phyloP scores from a whole-genome alignment of 441 rosid genomes.

The Syzygium malaccense region DNA sequence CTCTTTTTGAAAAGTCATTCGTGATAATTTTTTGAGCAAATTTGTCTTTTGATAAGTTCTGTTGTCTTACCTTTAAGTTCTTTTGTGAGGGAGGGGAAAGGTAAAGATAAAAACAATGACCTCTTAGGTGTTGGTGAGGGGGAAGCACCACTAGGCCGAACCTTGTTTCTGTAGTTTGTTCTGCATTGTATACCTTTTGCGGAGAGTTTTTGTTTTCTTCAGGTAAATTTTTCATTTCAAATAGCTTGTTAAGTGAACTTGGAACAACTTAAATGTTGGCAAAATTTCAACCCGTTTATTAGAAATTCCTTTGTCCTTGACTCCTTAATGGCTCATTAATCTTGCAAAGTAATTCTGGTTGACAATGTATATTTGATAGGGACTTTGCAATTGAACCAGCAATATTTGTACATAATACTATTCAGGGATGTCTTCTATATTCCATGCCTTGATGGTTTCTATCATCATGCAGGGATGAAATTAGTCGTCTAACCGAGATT shows the following conservation, averaged over 20 bases:
- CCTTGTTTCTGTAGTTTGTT: background rate
- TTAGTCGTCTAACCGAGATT: constrained; percentile 51
- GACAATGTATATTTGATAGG: background rate
- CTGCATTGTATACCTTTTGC: background rate
- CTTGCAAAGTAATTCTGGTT: background rate
- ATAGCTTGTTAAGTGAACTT: background rate
- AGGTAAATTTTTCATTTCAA: background rate
- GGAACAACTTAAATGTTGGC: background rate
- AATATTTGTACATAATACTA: background rate
- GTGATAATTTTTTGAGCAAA: background rate
- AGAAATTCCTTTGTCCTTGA: background rate
- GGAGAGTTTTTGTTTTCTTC: background rate
- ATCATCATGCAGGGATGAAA: constrained; percentile 49
- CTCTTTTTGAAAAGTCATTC: background rate
- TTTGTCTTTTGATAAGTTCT: background rate
- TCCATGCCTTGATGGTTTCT: background rate
- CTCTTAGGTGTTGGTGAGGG: background rate
- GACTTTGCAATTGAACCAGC: background rate
- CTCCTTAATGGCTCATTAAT: background rate
- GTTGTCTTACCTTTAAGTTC: background rate
- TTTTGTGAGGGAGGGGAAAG: background rate
- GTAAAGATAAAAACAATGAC: background rate
- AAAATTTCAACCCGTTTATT: background rate
- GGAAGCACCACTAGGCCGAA: background rate
- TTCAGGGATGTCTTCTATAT: background rate